phyloP scores from a whole-genome alignment of 768 basidiomycete species.

The Pisolithus tinctorius region DNA sequence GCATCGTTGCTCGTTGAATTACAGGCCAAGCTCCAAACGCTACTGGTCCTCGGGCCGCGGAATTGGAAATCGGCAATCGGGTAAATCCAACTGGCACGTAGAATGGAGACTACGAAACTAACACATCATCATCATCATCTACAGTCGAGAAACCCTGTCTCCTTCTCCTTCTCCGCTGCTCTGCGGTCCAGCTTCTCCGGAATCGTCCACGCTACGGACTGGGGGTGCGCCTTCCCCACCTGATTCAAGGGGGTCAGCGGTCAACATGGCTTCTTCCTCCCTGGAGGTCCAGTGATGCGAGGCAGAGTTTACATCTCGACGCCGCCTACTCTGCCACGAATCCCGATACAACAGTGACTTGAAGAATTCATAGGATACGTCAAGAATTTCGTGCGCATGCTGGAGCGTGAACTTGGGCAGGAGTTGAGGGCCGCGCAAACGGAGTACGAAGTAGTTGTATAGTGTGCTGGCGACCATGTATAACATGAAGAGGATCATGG shows the following conservation, averaged over 20 bases:
- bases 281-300: conserved; percentile 28
- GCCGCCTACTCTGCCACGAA: conserved; percentile 11
- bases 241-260: conserved; percentile 18
- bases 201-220: not conserved
- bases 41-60: no score
- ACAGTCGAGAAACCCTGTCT: not conserved
- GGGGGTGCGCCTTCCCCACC: conserved; percentile 2
- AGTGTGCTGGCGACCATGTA: conserved; percentile 66
- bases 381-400: conserved; percentile 19
- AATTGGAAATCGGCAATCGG: not conserved
- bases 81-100: not conserved
- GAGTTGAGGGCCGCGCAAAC: conserved; percentile 64
- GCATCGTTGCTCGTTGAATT: conserved; percentile 8
- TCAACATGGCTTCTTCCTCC: conserved; percentile 23
- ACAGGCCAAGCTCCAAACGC: no score
- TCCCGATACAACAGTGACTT: conserved; percentile 9
- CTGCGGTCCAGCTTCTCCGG: not conserved
- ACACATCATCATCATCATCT: no score
- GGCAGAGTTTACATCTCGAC: conserved; percentile 11
- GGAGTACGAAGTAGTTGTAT: conserved; percentile 75
- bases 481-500: conserved; percentile 47
- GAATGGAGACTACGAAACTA: conserved; percentile 3
- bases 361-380: conserved; percentile 15
- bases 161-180: not conserved
- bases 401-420: conserved; percentile 52